Percentiles rank a stretch among this genome's conserved stretches.
These are phyloP conservation scores for Neocallimastix lanati DNA, from an alignment of 192 early-diverging fungal species.

Conservation along the genomic window DNA sequence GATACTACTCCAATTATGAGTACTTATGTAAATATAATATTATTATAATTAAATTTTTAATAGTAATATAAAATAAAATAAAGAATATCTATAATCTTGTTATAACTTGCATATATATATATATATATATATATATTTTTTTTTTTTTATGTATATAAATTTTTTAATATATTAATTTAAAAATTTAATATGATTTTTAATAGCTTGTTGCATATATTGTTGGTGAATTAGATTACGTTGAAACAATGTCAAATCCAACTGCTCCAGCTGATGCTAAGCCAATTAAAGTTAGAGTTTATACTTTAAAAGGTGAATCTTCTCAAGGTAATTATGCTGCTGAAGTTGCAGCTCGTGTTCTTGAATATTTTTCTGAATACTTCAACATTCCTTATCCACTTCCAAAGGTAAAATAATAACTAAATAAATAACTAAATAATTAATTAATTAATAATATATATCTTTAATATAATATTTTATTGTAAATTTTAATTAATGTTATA, in stretches of 20 bases:
- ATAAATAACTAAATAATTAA: background rate
- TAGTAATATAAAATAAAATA: too few species aligned
- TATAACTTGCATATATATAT: too few species aligned
- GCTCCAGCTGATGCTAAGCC: slow-evolving; percentile 39
- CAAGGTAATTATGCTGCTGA: slow-evolving; percentile 68
- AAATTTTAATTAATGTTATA: too few species aligned
- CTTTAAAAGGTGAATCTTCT: slow-evolving; percentile 53
- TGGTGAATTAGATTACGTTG: slow-evolving; percentile 84
- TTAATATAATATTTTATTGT: too few species aligned
- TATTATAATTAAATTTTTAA: too few species aligned
- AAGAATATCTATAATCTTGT: too few species aligned
- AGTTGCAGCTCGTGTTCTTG: slow-evolving; percentile 53
- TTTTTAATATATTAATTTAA: too few species aligned
- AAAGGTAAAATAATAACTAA: slow-evolving; percentile 41
- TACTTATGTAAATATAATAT: slow-evolving; percentile 66
- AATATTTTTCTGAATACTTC: slow-evolving; percentile 77
- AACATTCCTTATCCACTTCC: slow-evolving; percentile 78
- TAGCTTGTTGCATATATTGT: slow-evolving; percentile 69
- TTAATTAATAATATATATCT: too few species aligned
- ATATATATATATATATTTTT: slow-evolving; percentile 9
- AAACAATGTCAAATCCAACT: slow-evolving; percentile 46
- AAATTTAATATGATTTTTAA: too few species aligned
- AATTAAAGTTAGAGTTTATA: slow-evolving; percentile 70
- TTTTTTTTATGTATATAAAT: background rate
- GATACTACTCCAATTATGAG: slow-evolving; percentile 82